Conservation (phyloP, 2,329 filamentous ascomycete species). For the Aureobasidium namibiae region DNA sequence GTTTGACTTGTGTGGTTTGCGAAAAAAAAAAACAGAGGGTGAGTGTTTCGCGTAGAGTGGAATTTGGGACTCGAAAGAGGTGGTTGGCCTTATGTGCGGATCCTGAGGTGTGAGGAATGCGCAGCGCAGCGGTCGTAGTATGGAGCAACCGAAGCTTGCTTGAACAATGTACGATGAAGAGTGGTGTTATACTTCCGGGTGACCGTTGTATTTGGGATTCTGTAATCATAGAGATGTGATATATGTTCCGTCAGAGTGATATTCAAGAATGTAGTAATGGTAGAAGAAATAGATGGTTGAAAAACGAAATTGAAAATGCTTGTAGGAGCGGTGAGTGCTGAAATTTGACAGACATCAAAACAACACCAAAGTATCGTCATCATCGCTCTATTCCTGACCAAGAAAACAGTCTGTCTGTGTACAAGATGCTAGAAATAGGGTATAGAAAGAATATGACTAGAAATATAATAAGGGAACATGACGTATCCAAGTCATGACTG, state of each 20-base stretch:
- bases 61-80: neutral
- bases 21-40: neutral
- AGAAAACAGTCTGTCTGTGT: neutral
- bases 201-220: neutral
- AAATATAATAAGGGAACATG: neutral
- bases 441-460: neutral
- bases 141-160: conserved; percentile 8
- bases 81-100: neutral
- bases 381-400: neutral
- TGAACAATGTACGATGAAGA: neutral
- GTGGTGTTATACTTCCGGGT: conserved; percentile 1
- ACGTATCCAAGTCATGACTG: neutral
- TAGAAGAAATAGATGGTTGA: neutral
- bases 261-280: too few species aligned
- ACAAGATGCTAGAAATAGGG: neutral
- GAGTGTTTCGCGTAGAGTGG: neutral
- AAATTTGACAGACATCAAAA: neutral
- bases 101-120: neutral
- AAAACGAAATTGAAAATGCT: neutral
- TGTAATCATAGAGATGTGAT: neutral
- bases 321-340: neutral
- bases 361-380: neutral
- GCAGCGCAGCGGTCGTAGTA: conserved; percentile 1
- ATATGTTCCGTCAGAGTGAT: neutral
- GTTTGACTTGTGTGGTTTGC: too few species aligned